These are phyloP conservation scores for Ajuga chamaepitys DNA, from an alignment of 257 asterid species.

Conservation along the genomic window DNA sequence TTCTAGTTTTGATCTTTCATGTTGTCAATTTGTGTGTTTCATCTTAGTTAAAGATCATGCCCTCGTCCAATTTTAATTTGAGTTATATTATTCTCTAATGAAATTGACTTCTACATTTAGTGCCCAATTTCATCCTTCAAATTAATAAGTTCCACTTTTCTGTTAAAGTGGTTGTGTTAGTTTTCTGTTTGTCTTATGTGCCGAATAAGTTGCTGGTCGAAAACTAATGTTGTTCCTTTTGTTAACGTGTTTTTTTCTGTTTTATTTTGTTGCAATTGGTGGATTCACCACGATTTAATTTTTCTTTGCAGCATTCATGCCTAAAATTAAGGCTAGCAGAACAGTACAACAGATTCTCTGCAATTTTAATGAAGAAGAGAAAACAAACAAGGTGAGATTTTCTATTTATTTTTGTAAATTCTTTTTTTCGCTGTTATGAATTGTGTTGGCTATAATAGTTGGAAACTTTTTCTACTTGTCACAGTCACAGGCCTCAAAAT, in stretches of 20 bases:
- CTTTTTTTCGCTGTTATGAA: not conserved
- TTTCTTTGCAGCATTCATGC: constrained; percentile 68
- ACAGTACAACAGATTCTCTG: constrained; percentile 49
- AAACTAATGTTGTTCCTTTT: not conserved
- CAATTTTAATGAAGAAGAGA: constrained; percentile 53
- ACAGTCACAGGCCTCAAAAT: constrained; percentile 29
- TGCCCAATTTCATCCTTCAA: no score
- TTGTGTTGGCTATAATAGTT: not conserved
- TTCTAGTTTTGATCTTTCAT: not conserved
- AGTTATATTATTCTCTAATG: no score
- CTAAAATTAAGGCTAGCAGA: constrained; percentile 67
- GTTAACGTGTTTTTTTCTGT: not conserved
- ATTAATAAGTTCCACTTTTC: not conserved
- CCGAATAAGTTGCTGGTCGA: not conserved
- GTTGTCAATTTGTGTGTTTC: not conserved
- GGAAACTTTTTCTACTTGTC: not conserved
- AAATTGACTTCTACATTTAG: no score
- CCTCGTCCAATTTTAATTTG: no score
- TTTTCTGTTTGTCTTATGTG: not conserved
- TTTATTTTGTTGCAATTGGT: not conserved
- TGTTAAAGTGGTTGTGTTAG: not conserved
- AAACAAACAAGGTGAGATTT: constrained; percentile 36
- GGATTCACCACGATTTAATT: constrained; percentile 2
- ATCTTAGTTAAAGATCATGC: not conserved
- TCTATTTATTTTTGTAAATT: not conserved